Percentiles rank a stretch among this genome's conserved stretches.
These are phyloP conservation scores for Saccharomycopsis synnaedendra DNA, from an alignment of 805 yeast species.

Conservation along the genomic window DNA sequence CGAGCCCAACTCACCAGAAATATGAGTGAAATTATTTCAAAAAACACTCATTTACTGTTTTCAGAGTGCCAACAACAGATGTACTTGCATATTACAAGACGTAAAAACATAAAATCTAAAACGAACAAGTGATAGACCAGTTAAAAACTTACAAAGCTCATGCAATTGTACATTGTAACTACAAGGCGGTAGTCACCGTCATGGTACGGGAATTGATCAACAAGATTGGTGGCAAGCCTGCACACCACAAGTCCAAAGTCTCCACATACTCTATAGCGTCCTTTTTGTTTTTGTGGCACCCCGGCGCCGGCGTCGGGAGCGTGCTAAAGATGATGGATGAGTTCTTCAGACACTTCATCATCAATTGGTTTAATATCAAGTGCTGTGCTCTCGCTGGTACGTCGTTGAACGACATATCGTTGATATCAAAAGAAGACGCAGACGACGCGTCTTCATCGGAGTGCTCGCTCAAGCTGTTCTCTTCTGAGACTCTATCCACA, in stretches of 20 bases:
- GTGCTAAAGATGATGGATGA: conserved; percentile 82
- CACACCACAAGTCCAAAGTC: conserved; percentile 70
- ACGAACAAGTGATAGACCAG: too few species aligned
- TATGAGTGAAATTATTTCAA: too few species aligned
- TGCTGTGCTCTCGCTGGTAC: conserved; percentile 91
- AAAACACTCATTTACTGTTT: too few species aligned
- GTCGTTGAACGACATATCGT: conserved; percentile 55
- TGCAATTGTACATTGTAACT: too few species aligned
- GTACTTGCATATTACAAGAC: too few species aligned
- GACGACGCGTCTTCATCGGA: conserved; percentile 12
- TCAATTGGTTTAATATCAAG: conserved; percentile 74
- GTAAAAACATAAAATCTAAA: too few species aligned
- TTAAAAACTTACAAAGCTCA: too few species aligned
- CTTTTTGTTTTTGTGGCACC: conserved; percentile 60
- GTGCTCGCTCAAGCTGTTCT: conserved; percentile 9
- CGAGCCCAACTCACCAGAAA: too few species aligned
- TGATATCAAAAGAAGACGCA: conserved; percentile 21
- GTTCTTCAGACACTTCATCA: conserved; percentile 49
- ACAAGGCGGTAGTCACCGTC: conserved; percentile 87
- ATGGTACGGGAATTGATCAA: conserved; percentile 85
- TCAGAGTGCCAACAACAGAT: too few species aligned
- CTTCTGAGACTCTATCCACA: conserved; percentile 10
- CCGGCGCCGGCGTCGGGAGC: conserved; percentile 76
- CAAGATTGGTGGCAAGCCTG: conserved; percentile 71
- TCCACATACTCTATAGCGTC: conserved; percentile 68